Percentiles rank a stretch among this genome's conserved stretches.
Evolutionary conservation across 2,329 filamentous ascomycete genomes (phyloP).

Genomic region (Tolypocladium tropicale): DNA sequence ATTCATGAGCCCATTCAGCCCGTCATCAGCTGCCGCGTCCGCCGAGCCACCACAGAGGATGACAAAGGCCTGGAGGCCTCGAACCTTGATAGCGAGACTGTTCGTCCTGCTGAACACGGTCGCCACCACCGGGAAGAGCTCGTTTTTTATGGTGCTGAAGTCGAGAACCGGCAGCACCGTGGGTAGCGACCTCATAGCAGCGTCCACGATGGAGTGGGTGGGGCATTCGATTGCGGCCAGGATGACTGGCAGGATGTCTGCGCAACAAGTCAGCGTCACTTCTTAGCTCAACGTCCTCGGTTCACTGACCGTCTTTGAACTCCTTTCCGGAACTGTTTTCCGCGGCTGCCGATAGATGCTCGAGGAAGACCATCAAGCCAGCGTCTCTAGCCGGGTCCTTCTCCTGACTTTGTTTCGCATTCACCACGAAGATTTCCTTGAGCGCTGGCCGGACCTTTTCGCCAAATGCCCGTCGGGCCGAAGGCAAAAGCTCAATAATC

Average conservation of each 20-base stretch:
- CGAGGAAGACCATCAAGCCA: conserved; percentile 81
- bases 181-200: conserved; percentile 67
- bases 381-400: conserved; percentile 78
- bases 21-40: conserved; percentile 38
- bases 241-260: conserved; percentile 82
- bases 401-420: conserved; percentile 50
- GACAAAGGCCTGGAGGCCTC: conserved; percentile 81
- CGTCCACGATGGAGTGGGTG: conserved; percentile 82
- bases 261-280: background rate
- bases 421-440: conserved; percentile 68
- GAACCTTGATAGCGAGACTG: conserved; percentile 88
- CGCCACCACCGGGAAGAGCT: conserved; percentile 87
- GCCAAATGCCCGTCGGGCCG: conserved; percentile 66
- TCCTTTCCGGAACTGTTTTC: conserved; percentile 82
- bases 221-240: conserved; percentile 76
- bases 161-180: conserved; percentile 80
- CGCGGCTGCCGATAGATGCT: conserved; percentile 67
- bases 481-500: conserved; percentile 70
- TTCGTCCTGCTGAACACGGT: conserved; percentile 86
- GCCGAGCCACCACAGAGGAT: conserved; percentile 74
- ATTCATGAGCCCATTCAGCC: conserved; percentile 60
- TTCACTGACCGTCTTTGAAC: conserved; percentile 73
- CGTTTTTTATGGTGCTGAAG: conserved; percentile 94
- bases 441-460: conserved; percentile 80
- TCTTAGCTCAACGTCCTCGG: background rate